phyloP scores from a whole-genome alignment of 257 asterid species.

The Ilex aquifolium region DNA sequence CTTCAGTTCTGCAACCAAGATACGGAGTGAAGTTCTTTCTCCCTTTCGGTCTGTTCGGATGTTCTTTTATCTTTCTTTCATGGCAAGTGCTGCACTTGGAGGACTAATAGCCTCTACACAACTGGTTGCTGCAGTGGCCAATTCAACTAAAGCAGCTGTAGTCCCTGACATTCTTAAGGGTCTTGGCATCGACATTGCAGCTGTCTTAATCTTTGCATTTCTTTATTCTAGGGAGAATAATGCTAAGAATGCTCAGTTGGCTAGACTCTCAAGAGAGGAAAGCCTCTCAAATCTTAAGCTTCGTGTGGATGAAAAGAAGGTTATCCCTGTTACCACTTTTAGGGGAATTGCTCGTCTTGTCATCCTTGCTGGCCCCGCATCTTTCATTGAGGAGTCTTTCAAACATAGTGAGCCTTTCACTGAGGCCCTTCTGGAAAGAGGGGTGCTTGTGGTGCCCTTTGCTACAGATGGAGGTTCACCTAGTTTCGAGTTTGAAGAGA shows the following conservation, averaged over 20 bases:
- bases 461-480: conserved; percentile 57
- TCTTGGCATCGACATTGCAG: conserved; percentile 73
- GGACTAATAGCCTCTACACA: conserved; percentile 63
- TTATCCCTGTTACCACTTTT: conserved; percentile 61
- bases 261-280: conserved; percentile 82
- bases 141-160: conserved; percentile 63
- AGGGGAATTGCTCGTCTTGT: conserved; percentile 95
- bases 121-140: conserved; percentile 62
- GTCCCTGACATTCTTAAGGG: conserved; percentile 61
- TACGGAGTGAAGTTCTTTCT: conserved; percentile 85
- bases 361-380: conserved; percentile 72
- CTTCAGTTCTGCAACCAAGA: conserved; percentile 80
- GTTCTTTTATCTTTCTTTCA: conserved; percentile 85
- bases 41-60: conserved; percentile 88
- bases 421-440: conserved; percentile 69
- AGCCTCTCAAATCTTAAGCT: conserved; percentile 75
- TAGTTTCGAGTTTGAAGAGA: conserved; percentile 53
- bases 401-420: conserved; percentile 64
- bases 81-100: conserved; percentile 84
- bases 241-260: conserved; percentile 74
- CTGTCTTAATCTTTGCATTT: conserved; percentile 65
- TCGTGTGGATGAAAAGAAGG: conserved; percentile 64
- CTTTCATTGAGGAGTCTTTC: conserved; percentile 65
- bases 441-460: conserved; percentile 84
- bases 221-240: conserved; percentile 75